phyloP scores from a whole-genome alignment of 495 filamentous ascomycete genomes.

The Hypomontagnella submonticulosa region DNA sequence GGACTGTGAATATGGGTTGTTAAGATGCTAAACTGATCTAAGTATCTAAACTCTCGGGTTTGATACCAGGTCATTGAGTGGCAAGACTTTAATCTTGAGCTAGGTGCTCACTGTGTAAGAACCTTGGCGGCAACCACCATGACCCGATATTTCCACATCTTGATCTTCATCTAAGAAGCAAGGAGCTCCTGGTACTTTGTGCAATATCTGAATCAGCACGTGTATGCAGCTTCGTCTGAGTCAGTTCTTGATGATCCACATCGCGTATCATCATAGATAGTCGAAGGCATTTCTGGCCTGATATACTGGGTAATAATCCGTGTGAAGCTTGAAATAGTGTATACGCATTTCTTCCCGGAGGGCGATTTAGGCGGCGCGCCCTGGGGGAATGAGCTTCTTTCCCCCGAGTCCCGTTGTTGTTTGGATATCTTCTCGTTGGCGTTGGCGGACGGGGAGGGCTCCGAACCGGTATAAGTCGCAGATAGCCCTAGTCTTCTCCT shows the following conservation, averaged over 20 bases:
- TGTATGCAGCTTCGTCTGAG: not conserved
- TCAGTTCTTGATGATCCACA: not conserved
- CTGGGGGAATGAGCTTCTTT: constrained; percentile 1
- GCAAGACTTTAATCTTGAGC: no score
- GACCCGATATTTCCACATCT: no score
- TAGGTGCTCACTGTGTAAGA: no score
- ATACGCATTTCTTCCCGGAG: not conserved
- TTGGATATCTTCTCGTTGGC: not conserved
- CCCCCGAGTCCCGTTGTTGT: not conserved
- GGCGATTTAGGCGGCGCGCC: not conserved
- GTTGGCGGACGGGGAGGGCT: not conserved
- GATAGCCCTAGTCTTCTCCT: not conserved
- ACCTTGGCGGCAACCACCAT: no score
- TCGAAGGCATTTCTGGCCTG: constrained; percentile 19
- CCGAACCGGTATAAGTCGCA: not conserved
- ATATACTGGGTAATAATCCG: constrained; percentile 18
- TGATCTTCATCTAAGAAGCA: no score
- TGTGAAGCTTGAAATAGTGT: constrained; percentile 15
- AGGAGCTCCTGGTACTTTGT: no score
- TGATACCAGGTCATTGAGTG: no score
- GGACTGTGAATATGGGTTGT: no score
- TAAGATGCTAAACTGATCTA: no score
- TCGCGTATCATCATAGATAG: not conserved
- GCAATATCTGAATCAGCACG: not conserved
- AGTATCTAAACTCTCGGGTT: no score